Percentiles rank a stretch among this genome's conserved stretches.
Conservation (phyloP, 352 stramenopile genomes). For the Plasmopara viticola region DNA sequence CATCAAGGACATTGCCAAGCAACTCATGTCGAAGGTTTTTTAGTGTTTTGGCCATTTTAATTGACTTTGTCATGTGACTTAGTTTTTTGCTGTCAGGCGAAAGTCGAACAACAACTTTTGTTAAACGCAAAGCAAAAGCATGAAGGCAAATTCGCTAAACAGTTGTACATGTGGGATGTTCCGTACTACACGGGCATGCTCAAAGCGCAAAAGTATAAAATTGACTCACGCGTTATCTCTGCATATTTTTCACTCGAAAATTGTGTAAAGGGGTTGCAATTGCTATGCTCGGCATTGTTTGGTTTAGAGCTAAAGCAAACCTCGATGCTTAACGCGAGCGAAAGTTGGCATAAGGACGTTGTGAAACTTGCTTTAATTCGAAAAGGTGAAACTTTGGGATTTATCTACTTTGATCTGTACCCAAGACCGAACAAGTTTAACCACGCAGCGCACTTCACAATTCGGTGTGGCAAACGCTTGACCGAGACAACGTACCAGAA, state of each 20-base stretch:
- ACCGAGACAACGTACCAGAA: constrained; percentile 80
- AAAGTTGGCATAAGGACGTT: constrained; percentile 87
- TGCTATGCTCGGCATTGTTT: constrained; percentile 88
- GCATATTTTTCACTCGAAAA: constrained; percentile 89
- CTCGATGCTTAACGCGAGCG: constrained; percentile 57
- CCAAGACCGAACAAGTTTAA: constrained; percentile 82
- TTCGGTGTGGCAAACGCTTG: constrained; percentile 88
- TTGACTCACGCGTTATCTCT: constrained; percentile 75
- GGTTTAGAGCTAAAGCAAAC: constrained; percentile 82
- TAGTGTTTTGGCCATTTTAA: not conserved
- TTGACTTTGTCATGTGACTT: not conserved
- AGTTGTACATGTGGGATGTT: constrained; percentile 92
- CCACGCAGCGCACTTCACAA: constrained; percentile 93
- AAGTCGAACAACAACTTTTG: constrained; percentile 51
- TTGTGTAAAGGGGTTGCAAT: constrained; percentile 86
- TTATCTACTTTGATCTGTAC: constrained; percentile 95
- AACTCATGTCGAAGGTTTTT: constrained; percentile 69
- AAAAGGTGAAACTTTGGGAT: constrained; percentile 62
- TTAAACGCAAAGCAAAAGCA: constrained; percentile 54
- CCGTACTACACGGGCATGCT: constrained; percentile 91
- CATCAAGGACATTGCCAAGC: constrained; percentile 49
- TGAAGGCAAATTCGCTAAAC: constrained; percentile 33
- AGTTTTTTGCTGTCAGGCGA: constrained; percentile 25
- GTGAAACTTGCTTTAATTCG: constrained; percentile 87
- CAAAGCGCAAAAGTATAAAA: constrained; percentile 61